Evolutionary conservation across 2,329 filamentous ascomycete species (phyloP), one percentile per base, ranked within the genome.

Genomic region (Xylaria digitata): DNA sequence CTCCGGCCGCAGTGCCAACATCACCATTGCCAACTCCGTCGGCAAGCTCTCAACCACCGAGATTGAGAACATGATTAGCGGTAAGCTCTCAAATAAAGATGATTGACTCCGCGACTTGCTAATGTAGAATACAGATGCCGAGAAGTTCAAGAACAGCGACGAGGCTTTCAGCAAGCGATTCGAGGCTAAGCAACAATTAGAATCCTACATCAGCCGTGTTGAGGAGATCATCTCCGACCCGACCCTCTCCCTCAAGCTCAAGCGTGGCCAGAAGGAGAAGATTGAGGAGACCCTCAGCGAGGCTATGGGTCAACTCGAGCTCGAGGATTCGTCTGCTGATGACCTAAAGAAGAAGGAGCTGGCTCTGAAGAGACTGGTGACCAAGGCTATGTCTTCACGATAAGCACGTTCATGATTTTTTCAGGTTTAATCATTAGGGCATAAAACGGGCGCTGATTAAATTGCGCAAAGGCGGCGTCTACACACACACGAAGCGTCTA

Each of bases 321-420:
- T 99, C 79, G 92, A 95, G 83, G 96, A 99, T 75, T 92, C 93
- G 65, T 84, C 85, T 70, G 92, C 94, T 69, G 96, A 99, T 76
- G 96, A 99, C 80, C 87, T 99, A 76, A 98, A 97, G 93, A 98
- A 98, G 93, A 97, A 97, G 91, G 96, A 99, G 88, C 87, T 99
- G 74, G 94, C 94, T 69, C 89, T 99, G 73, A 99, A 98, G 93
- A 89, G 96, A 79, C 89, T 97, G 75, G 94, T 99, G 77, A 99
- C 96, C 84, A 99, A 98, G 92, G 94, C 92, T 77, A 97, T 97
- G 93, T 90, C 93, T 73, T 94, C 93, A 79, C 90, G 93, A 83
- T 97, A 94, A 89, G 71, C 71, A 61, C 50, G 60, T 62, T 62
- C 70, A 70, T 74, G 67, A 69, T 52, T 70, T 76, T 75, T 71